These are phyloP conservation scores for Arachis hypogaea DNA, from an alignment of 306 rosid genomes.

Conservation along the genomic window DNA sequence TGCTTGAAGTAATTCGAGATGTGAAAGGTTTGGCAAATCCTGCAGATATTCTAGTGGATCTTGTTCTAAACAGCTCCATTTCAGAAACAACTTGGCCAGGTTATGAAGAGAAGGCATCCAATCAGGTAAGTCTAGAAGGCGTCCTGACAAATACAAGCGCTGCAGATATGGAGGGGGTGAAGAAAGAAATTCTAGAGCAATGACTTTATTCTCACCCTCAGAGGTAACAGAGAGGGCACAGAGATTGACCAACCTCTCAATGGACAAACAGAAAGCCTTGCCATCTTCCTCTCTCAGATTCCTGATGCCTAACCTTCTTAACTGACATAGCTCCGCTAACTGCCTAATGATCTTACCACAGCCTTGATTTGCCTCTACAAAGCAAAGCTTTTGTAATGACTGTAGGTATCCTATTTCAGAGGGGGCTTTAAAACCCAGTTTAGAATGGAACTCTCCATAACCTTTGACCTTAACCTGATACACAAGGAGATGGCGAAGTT, in stretches of 20 bases:
- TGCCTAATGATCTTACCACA: conserved; percentile 41
- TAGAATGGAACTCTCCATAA: conserved; percentile 43
- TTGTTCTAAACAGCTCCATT: conserved; percentile 46
- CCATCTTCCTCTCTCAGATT: conserved; percentile 53
- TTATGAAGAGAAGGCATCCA: conserved; percentile 49
- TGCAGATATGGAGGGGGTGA: conserved; percentile 52
- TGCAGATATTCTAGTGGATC: conserved; percentile 49
- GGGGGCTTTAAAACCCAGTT: conserved; percentile 43
- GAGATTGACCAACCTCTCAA: conserved; percentile 48
- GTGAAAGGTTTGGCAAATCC: conserved; percentile 52
- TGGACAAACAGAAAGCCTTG: conserved; percentile 47
- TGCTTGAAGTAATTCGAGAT: conserved; percentile 58
- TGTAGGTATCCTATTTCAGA: conserved; percentile 44
- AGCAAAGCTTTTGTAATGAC: conserved; percentile 59
- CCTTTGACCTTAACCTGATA: conserved; percentile 40
- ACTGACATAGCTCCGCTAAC: conserved; percentile 45
- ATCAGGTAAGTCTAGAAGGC: conserved; percentile 44
- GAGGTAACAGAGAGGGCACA: conserved; percentile 44
- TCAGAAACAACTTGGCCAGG: conserved; percentile 43
- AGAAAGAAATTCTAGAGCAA: conserved; percentile 46
- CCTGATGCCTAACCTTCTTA: conserved; percentile 50
- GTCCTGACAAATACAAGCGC: conserved; percentile 48
- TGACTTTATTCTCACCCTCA: conserved; percentile 42
- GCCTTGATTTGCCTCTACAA: conserved; percentile 51
- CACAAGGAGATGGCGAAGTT: conserved; percentile 57